A percentile compares a stretch with the other conserved stretches of the same genome.
Conservation (phyloP, 2,329 filamentous ascomycete species). For the Colletotrichum orchidophilum region DNA sequence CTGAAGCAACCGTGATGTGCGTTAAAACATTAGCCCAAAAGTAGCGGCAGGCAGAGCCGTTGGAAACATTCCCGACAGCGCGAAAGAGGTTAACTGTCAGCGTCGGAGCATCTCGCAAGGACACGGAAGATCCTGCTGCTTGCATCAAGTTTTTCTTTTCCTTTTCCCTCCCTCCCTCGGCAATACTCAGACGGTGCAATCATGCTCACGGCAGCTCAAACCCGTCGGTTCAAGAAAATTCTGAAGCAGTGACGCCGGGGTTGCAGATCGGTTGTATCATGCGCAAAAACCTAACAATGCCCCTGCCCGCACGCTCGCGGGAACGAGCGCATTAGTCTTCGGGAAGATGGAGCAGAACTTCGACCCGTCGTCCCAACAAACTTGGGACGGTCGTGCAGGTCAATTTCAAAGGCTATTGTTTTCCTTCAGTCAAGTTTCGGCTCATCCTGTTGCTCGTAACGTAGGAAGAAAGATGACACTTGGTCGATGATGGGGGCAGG, state of each 20-base stretch:
- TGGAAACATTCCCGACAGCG: slow-evolving; percentile 9
- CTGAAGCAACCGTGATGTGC: slow-evolving; percentile 15
- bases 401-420: slow-evolving; percentile 12
- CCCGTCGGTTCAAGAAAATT: neutral
- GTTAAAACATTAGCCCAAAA: slow-evolving; percentile 1
- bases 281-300: slow-evolving; percentile 26
- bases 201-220: slow-evolving; percentile 8
- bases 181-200: slow-evolving; percentile 17
- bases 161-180: slow-evolving; percentile 17
- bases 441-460: neutral
- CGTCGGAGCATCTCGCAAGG: neutral
- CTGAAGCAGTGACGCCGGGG: slow-evolving; percentile 31
- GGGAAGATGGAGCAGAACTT: neutral
- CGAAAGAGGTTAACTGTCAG: neutral
- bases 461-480: neutral
- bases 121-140: neutral
- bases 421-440: neutral
- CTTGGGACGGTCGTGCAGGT: slow-evolving; percentile 26
- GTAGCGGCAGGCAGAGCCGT: neutral
- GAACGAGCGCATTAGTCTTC: slow-evolving; percentile 15
- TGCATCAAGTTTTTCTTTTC: neutral
- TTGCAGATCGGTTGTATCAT: slow-evolving; percentile 33
- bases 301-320: neutral
- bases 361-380: slow-evolving; percentile 21
- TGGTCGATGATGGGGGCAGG: slow-evolving; percentile 5